Base-by-base conservation (phyloP, 768 basidiomycete species). In the Suillus ampliporus region DNA sequence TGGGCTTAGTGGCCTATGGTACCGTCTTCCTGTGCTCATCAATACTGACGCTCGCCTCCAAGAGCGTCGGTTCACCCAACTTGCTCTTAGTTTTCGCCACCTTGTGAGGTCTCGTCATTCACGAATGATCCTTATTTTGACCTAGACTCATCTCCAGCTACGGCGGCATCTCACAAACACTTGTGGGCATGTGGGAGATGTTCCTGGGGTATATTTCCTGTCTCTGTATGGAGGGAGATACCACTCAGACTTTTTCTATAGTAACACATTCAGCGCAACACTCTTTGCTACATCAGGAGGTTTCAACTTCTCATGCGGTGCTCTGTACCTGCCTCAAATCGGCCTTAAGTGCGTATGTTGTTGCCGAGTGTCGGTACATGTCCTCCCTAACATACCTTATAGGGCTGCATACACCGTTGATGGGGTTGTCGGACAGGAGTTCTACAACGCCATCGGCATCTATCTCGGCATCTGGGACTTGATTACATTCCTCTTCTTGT, bases 151-250 rank as follows among this genome's bases (percentile, higher is more conserved):
- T 10, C 38, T 61, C 56, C 43, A 72, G 72, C 61, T 74, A 74
- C 47, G 68, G 72, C 9, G 72, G 72, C 52, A 72, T 74, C 51
- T 62, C 66, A 17, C 72, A 69, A 53, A 70, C 68, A 7, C 61
- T 72, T 11, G 71, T 72, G 4, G 71, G 70, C 50, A 65, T 72
- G 68, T 72, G 72, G 72, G 71, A 74, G 31, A 70, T 72, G 61
- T 74, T 66, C 65, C 71, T 74, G 37, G 72, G 71, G 71, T 65
- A 57, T 52, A 65, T 58, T 15, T n/a, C 41, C 43, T 26, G 59
- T 50, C 8, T 43, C 54, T 26, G 28, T n/a, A 5, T 15, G 21
- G 34, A 34, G 31, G 13, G 7, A 56, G 34, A 43, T 47, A 46
- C 11, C 31, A 48, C 56, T 64, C 54, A 71, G 14, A 13, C 1